These are phyloP conservation scores for Macaranga tanarius DNA, from an alignment of 441 rosid species.

Conservation along the genomic window DNA sequence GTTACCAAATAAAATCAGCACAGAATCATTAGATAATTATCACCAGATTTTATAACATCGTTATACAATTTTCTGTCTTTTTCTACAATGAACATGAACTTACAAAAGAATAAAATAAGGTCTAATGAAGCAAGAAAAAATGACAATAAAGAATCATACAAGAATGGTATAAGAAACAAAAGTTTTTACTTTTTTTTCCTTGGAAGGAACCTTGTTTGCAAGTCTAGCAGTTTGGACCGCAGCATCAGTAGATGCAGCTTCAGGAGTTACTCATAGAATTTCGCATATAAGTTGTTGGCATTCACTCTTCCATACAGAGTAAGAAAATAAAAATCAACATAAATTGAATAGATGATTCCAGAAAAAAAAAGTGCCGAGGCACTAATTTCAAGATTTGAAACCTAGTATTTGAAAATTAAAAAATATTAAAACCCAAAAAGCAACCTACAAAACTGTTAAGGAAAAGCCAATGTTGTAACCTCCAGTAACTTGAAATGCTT, in stretches of 20 bases:
- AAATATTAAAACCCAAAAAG: constrained; percentile 15
- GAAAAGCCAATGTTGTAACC: constrained; percentile 94
- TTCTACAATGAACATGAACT: background rate
- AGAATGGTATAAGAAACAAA: background rate
- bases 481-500: constrained; percentile 84
- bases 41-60: background rate
- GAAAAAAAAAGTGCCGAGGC: too few species aligned
- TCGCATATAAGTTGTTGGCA: constrained; percentile 99
- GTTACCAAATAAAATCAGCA: constrained; percentile 32
- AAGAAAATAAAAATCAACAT: constrained; percentile 21
- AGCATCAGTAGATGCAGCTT: constrained; percentile 97
- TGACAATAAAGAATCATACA: constrained; percentile 1
- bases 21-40: background rate
- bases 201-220: constrained; percentile 76
- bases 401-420: background rate
- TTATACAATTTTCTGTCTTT: background rate
- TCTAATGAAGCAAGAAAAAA: background rate
- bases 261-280: constrained; percentile 97
- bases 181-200: constrained; percentile 71
- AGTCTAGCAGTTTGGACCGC: constrained; percentile 97
- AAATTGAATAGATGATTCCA: background rate
- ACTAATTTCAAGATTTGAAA: constrained; percentile 3
- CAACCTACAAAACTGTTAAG: constrained; percentile 93
- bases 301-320: constrained; percentile 69
- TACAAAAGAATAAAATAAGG: background rate